Conservation (phyloP, 495 filamentous ascomycete genomes). For the Pseudomonodictys pantanalensis region DNA sequence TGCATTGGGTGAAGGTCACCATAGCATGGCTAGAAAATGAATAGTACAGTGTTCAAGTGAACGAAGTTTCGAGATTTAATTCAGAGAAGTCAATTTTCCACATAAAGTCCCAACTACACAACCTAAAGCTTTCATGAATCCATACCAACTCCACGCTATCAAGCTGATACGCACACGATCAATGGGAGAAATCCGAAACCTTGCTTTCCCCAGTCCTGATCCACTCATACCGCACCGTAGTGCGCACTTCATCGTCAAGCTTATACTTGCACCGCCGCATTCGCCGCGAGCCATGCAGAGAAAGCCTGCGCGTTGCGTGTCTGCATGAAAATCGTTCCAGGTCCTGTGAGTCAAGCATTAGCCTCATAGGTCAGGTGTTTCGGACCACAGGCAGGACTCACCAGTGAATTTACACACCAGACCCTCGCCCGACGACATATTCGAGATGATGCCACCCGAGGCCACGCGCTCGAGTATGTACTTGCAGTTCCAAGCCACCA, state of each 20-base stretch:
- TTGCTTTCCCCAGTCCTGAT: too few species aligned
- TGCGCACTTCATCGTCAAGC: neutral
- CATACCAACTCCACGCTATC: too few species aligned
- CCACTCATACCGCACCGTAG: neutral
- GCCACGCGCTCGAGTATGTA: slow-evolving; percentile 86
- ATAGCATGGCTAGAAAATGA: too few species aligned
- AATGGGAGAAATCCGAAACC: too few species aligned
- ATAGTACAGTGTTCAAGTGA: too few species aligned
- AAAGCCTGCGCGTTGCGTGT: slow-evolving; percentile 77
- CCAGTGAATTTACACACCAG: slow-evolving; percentile 89
- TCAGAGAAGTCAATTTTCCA: too few species aligned
- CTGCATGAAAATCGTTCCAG: slow-evolving; percentile 90
- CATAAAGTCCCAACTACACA: too few species aligned
- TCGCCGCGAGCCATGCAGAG: slow-evolving; percentile 35
- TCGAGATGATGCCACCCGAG: slow-evolving; percentile 82
- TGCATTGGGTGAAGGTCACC: too few species aligned
- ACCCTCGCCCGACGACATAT: slow-evolving; percentile 75
- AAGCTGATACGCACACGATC: too few species aligned
- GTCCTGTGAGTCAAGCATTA: slow-evolving; percentile 46
- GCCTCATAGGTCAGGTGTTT: neutral
- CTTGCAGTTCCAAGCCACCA: slow-evolving; percentile 96
- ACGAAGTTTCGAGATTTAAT: too few species aligned
- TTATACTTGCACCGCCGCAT: neutral
- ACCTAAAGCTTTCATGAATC: too few species aligned
- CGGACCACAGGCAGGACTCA: slow-evolving; percentile 24